Evolutionary conservation across 441 rosid genomes (phyloP).

Genomic region (Adansonia rubrostipa): DNA sequence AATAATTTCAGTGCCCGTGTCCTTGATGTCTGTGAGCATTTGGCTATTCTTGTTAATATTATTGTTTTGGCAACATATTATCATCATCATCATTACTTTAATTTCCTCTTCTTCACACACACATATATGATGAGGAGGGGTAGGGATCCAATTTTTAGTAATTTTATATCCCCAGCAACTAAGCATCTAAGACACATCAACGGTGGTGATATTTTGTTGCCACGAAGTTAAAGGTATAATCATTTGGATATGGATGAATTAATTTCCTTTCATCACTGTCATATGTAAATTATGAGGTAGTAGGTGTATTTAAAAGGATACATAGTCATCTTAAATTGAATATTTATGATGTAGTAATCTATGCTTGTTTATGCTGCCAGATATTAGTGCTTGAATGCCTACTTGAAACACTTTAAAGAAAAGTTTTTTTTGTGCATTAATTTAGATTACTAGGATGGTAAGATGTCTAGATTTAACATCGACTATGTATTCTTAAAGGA

Average conservation of each 20-base stretch:
- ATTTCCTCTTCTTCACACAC: background rate
- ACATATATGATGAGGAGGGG: background rate
- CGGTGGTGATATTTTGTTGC: background rate
- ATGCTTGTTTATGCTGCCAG: background rate
- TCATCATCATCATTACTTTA: background rate
- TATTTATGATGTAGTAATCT: background rate
- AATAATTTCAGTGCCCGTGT: background rate
- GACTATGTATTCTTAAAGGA: background rate
- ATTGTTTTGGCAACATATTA: background rate
- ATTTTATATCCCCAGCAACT: background rate
- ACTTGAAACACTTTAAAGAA: background rate
- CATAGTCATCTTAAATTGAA: background rate
- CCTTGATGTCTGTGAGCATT: background rate
- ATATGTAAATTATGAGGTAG: constrained; percentile 1
- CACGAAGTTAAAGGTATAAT: constrained; percentile 3
- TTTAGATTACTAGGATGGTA: background rate
- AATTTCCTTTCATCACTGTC: constrained; percentile 9
- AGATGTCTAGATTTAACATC: background rate
- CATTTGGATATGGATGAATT: constrained; percentile 17
- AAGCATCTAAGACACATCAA: background rate
- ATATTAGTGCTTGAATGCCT: background rate
- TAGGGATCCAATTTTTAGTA: background rate
- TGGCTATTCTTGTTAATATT: background rate
- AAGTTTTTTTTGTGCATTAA: background rate
- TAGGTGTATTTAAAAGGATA: background rate